Percentiles rank a stretch among this genome's conserved stretches.
Evolutionary conservation across 176 grass and related monocot species (phyloP).

Genomic region (Triticum urartu): DNA sequence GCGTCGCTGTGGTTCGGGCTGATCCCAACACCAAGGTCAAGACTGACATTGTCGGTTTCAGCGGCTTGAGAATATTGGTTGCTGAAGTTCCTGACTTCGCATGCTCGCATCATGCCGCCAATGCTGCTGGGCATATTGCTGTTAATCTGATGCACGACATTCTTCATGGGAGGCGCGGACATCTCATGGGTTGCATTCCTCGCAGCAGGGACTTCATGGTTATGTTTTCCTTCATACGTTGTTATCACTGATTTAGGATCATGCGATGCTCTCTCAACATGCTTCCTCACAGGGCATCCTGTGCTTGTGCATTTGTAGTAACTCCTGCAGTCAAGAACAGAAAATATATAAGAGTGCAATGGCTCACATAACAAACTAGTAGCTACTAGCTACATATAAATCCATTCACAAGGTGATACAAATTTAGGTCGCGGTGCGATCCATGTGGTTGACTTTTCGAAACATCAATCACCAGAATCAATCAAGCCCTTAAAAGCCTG

Average conservation of each 20-base stretch:
- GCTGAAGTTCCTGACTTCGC: constrained; percentile 40
- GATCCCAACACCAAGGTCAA: constrained; percentile 93
- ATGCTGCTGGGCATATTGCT: constrained; percentile 43
- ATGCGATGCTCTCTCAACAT: constrained; percentile 98
- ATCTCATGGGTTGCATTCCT: constrained; percentile 66
- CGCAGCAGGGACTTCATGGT: constrained; percentile 94
- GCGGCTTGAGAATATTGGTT: constrained; percentile 59
- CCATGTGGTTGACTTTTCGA: neutral
- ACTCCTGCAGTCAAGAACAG: constrained; percentile 61
- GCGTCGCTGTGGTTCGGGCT: constrained; percentile 63
- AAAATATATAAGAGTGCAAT: neutral
- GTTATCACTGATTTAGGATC: constrained; percentile 99
- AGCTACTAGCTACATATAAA: neutral
- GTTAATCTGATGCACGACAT: constrained; percentile 35
- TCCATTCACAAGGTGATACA: neutral
- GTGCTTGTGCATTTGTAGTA: constrained; percentile 97
- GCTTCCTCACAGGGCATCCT: constrained; percentile 94
- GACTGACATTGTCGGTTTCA: constrained; percentile 67
- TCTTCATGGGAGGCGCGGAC: constrained; percentile 40
- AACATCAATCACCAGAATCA: neutral
- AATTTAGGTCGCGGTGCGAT: neutral
- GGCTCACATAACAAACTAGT: neutral
- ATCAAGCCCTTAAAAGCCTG: neutral
- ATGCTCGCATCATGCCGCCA: constrained; percentile 66
- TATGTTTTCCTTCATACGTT: constrained; percentile 98